These are phyloP conservation scores for Marsdenia floribunda DNA, from an alignment of 257 asterid species.

Conservation along the genomic window DNA sequence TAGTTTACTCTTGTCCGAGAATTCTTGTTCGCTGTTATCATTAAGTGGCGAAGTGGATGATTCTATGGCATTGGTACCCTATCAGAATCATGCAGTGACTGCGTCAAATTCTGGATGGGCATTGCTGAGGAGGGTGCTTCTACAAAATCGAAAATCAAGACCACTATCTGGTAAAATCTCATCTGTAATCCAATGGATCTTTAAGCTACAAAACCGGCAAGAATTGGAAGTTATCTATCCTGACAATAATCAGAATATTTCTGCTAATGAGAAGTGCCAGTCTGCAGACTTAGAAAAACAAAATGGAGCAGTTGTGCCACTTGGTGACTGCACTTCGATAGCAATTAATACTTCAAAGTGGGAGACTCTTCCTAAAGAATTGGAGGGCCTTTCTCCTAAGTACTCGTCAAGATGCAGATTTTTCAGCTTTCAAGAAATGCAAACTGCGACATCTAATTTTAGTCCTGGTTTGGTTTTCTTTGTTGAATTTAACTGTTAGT, in stretches of 20 bases:
- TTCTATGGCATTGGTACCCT: constrained; percentile 57
- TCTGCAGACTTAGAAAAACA: constrained; percentile 30
- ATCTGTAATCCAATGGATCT: constrained; percentile 43
- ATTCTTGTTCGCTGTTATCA: constrained; percentile 19
- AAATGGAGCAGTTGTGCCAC: constrained; percentile 35
- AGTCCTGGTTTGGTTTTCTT: constrained; percentile 42
- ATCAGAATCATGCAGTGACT: constrained; percentile 26
- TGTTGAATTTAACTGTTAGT: constrained; percentile 3
- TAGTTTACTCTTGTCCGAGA: constrained; percentile 9
- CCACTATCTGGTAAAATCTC: constrained; percentile 42
- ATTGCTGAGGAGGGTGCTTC: constrained; percentile 43
- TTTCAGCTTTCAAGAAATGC: constrained; percentile 71
- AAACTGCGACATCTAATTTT: constrained; percentile 62
- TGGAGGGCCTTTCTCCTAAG: constrained; percentile 52
- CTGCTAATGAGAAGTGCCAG: constrained; percentile 29
- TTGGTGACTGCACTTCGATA: constrained; percentile 24
- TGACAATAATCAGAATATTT: constrained; percentile 48
- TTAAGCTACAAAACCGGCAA: constrained; percentile 50
- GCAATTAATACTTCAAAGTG: constrained; percentile 20
- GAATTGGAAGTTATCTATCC: constrained; percentile 63
- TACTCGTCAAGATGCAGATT: constrained; percentile 43
- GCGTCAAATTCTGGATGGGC: constrained; percentile 62
- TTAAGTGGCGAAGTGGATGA: constrained; percentile 26
- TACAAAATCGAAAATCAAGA: constrained; percentile 26
- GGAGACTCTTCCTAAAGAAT: constrained; percentile 35